Conservation (phyloP, 2,329 filamentous ascomycete genomes). For the Aspergillus fischeri region DNA sequence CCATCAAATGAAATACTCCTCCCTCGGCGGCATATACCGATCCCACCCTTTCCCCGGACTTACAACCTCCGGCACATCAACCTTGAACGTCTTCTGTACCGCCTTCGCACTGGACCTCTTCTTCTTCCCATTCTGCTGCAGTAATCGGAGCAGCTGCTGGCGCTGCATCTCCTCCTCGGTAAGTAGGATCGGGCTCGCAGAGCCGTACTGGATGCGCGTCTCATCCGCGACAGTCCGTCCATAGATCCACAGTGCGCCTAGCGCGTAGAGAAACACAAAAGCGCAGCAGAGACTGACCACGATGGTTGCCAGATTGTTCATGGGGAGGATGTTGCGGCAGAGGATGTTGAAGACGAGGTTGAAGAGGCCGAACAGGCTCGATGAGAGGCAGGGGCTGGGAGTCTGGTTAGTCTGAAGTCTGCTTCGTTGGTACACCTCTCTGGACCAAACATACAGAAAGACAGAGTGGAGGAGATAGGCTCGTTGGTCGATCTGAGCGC, state of each 20-base stretch:
- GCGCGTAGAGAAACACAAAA: slow-evolving; percentile 25
- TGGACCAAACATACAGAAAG: slow-evolving; percentile 23
- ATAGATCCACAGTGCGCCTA: slow-evolving; percentile 25
- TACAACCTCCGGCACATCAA: slow-evolving; percentile 22
- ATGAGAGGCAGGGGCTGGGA: slow-evolving; percentile 19
- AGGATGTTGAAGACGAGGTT: slow-evolving; percentile 33
- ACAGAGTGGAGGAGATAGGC: slow-evolving; percentile 26
- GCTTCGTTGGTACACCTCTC: neutral
- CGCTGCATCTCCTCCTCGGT: slow-evolving; percentile 40
- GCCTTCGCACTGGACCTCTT: slow-evolving; percentile 15
- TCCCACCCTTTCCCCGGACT: slow-evolving; percentile 18
- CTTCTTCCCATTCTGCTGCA: slow-evolving; percentile 26
- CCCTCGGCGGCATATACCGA: slow-evolving; percentile 14
- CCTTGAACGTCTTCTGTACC: slow-evolving; percentile 24
- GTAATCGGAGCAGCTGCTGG: slow-evolving; percentile 34
- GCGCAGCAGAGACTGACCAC: slow-evolving; percentile 25
- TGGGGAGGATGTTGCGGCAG: slow-evolving; percentile 23
- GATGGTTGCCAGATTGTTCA: slow-evolving; percentile 22
- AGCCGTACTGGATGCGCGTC: slow-evolving; percentile 5
- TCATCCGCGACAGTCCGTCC: slow-evolving; percentile 11
- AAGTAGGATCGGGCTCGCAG: slow-evolving; percentile 16
- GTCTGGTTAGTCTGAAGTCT: slow-evolving; percentile 4
- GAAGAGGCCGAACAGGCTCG: slow-evolving; percentile 29
- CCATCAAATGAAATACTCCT: neutral
- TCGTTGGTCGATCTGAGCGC: slow-evolving; percentile 20